Base-by-base conservation (phyloP, 192 early-diverging fungal genomes). In the Linnemannia exigua region DNA sequence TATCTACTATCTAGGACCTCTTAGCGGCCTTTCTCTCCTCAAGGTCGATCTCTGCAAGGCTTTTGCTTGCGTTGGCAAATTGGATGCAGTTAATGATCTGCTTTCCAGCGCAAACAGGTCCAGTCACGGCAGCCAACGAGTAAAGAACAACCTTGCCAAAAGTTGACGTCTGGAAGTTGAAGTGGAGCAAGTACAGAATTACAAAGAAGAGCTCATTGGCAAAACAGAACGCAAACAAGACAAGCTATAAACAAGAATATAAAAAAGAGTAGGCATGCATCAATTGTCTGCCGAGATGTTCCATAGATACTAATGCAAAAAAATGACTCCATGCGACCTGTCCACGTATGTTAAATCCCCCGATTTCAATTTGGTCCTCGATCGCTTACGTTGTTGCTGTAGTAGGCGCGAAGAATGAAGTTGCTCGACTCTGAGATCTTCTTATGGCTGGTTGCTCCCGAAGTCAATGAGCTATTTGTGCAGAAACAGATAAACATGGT, bases 41-140 rank as follows among this genome's bases (percentile, higher is more conserved):
- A 47, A 91, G 72, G 72, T 99, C 98, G 51, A 93, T 77, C 31
- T 84, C 84, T 2, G 95, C 98, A 67, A 99, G 90, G 22, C 89
- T 91, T 76, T 94, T 89, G 80, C 93, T 93, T 9, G 99, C 98
- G 70, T 95, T 95, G 25, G 95, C 91, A 67, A 99, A 93, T 91
- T 99, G 99, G 36, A 99, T 92, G 52, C 97, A 93, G 85, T 98
- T 99, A 88, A 98, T 92, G 58, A 95, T 88, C 89, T 99, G 96
- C 91, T 99, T 99, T 72, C 94, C 91, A 51, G 91, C 87, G 79
- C 92, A 97, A 72, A 99, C 89, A 3, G 96, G 95, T 70, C 77
- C 81, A 54, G 73, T 88, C 33, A 82, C 48, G 5, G 54, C 41
- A 67, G 72, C 82, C 69, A 87, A 38, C n/a, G 67, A 15, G 48